Percentiles rank a stretch among this genome's conserved stretches.
phyloP scores from a whole-genome alignment of 2,329 filamentous ascomycete genomes.

The Claviceps humidiphila region DNA sequence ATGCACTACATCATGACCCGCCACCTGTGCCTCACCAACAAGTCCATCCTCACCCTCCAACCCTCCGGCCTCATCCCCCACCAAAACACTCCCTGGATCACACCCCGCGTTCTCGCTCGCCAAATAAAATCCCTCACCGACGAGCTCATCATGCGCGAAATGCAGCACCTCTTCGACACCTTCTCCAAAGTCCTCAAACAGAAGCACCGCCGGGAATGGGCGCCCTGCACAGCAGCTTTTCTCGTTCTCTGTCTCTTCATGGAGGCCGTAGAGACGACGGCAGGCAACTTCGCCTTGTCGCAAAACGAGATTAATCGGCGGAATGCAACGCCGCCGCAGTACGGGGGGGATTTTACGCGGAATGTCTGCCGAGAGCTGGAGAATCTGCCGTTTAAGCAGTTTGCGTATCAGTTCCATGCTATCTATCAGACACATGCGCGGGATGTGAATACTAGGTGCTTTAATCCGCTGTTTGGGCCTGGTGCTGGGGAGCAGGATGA shows the following conservation, averaged over 20 bases:
- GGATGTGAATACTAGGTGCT: slow-evolving; percentile 34
- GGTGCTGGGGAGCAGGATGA: slow-evolving; percentile 27
- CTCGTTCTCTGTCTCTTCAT: slow-evolving; percentile 45
- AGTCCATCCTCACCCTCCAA: slow-evolving; percentile 28
- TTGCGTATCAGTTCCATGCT: slow-evolving; percentile 46
- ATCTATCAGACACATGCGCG: slow-evolving; percentile 43
- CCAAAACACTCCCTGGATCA: slow-evolving; percentile 31
- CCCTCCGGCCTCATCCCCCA: slow-evolving; percentile 27
- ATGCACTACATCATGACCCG: slow-evolving; percentile 45
- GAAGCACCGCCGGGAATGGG: slow-evolving; percentile 40
- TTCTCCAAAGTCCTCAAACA: slow-evolving; percentile 42
- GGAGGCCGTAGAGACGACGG: slow-evolving; percentile 40
- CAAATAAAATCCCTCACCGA: slow-evolving; percentile 45
- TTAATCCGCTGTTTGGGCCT: slow-evolving; percentile 41
- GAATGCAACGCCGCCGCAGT: slow-evolving; percentile 22
- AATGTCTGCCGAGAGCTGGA: slow-evolving; percentile 37
- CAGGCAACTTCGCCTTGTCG: slow-evolving; percentile 37
- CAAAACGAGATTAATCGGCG: slow-evolving; percentile 36
- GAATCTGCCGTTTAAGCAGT: slow-evolving; percentile 46
- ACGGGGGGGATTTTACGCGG: slow-evolving; percentile 30
- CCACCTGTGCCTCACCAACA: slow-evolving; percentile 37
- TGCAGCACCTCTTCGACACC: slow-evolving; percentile 36
- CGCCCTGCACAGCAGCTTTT: slow-evolving; percentile 42
- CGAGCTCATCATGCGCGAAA: slow-evolving; percentile 39
- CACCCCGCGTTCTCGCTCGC: slow-evolving; percentile 39